Conservation (phyloP, 257 asterid species). For the Handroanthus guayacan region DNA sequence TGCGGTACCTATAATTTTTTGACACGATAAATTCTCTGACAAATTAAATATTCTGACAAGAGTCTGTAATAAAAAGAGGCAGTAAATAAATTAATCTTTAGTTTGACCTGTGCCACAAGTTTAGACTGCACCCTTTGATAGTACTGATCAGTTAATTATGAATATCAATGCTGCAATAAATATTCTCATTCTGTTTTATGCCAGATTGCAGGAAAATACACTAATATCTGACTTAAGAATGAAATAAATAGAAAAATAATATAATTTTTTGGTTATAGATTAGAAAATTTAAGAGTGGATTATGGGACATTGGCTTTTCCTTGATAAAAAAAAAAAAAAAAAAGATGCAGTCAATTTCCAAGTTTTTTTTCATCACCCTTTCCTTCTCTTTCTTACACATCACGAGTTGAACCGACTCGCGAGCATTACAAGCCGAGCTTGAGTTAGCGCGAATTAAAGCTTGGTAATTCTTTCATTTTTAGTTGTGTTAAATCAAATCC, state of each 20-base stretch:
- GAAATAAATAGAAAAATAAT: background rate
- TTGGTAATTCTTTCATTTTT: too few relatives aligned
- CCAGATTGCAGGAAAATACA: slow-evolving; percentile 3
- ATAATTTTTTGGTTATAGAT: too few relatives aligned
- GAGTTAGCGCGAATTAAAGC: too few relatives aligned
- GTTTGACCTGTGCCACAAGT: slow-evolving; percentile 35
- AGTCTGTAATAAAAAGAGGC: background rate
- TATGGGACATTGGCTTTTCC: background rate
- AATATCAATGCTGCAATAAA: slow-evolving; percentile 21
- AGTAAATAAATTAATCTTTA: slow-evolving; percentile 16
- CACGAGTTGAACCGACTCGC: too few relatives aligned
- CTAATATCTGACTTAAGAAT: background rate
- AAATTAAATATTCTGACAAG: slow-evolving; percentile 28
- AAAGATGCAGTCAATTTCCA: too few relatives aligned
- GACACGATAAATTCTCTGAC: slow-evolving; percentile 5
- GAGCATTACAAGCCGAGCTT: too few relatives aligned
- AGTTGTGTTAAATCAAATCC: too few relatives aligned
- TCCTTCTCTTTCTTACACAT: too few relatives aligned
- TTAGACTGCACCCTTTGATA: slow-evolving; percentile 14
- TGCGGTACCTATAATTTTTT: background rate
- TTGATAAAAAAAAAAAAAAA: too few relatives aligned
- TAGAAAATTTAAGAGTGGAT: background rate
- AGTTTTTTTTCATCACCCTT: too few relatives aligned
- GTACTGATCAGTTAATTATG: slow-evolving; percentile 31
- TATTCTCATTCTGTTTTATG: background rate